Percentiles rank a stretch among this genome's conserved stretches.
phyloP scores from a whole-genome alignment of 164 flowering plant species.

The Piper longum region DNA sequence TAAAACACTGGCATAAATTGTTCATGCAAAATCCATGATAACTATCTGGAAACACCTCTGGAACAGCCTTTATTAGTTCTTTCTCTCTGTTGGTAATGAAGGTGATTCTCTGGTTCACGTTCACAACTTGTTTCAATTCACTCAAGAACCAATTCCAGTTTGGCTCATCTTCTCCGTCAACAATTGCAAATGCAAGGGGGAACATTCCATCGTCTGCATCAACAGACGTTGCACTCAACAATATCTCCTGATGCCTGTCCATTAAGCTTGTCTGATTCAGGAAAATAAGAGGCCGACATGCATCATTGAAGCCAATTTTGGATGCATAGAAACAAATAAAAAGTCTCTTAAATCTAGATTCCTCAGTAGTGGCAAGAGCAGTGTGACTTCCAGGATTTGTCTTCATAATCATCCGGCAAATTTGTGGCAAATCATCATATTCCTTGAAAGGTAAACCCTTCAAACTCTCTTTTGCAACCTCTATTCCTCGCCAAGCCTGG shows the following conservation, averaged over 20 bases:
- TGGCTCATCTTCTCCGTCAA: slow-evolving; percentile 36
- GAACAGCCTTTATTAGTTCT: slow-evolving; percentile 29
- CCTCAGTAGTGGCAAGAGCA: slow-evolving; percentile 24
- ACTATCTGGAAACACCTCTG: slow-evolving; percentile 36
- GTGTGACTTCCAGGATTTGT: slow-evolving; percentile 45
- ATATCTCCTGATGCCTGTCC: slow-evolving; percentile 44
- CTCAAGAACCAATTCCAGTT: slow-evolving; percentile 59
- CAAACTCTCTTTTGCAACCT: slow-evolving; percentile 30
- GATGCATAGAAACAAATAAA: slow-evolving; percentile 37
- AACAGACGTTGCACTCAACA: slow-evolving; percentile 43
- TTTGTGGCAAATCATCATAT: slow-evolving; percentile 35
- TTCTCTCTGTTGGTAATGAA: slow-evolving; percentile 43
- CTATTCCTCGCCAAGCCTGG: slow-evolving; percentile 43
- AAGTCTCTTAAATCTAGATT: slow-evolving; percentile 29
- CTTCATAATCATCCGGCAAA: slow-evolving; percentile 35
- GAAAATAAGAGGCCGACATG: slow-evolving; percentile 48
- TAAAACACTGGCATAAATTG: slow-evolving; percentile 31
- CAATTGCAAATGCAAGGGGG: slow-evolving; percentile 55
- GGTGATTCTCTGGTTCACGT: slow-evolving; percentile 31
- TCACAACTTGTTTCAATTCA: slow-evolving; percentile 28
- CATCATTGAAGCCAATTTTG: slow-evolving; percentile 28
- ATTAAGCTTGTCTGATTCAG: slow-evolving; percentile 37
- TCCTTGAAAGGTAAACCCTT: slow-evolving; percentile 37
- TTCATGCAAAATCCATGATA: slow-evolving; percentile 37
- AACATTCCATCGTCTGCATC: slow-evolving; percentile 54